Base-by-base conservation (phyloP, 495 filamentous ascomycete species). In the Neurospora tetraspora region DNA sequence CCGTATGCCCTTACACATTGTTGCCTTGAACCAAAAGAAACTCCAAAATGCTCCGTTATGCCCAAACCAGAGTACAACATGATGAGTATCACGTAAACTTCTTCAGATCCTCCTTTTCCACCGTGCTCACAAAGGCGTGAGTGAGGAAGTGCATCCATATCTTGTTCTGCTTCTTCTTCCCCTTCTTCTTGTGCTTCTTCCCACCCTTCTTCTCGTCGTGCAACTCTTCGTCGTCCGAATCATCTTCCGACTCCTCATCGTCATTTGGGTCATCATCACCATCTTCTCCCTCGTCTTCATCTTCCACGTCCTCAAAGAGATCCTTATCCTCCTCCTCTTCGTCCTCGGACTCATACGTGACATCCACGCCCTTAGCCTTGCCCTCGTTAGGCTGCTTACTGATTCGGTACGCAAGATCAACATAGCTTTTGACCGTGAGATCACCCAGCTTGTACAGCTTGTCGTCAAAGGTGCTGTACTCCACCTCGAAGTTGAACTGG, bases 401-500 rank as follows among this genome's bases (percentile, higher is more conserved):
- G 72, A 98, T 97, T 69, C 91, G 84, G 39, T 87, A 85, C 5
- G 96, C 96, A 20, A 99, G 86, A 39, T 91, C 82, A 47, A 98
- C 83, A 75, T 91, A 92, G 77, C 88, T 96, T 71, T 86, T 87
- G 68, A 97, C 93, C 2, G 94, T 98, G 80, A 99, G 82, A 76
- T 98, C 96, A 61, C 88, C 83, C 80, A 98, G 82, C 72, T 86
- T 86, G 78, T 92, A 98, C 2, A 91, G 79, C 43, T 89, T 85
- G 78, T 97, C 96, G 37, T 88, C 83, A 68, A 85, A 89, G 0
- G 93, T 97, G 77, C 90, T 87, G 78, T 99, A 98, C 81, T 97
- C 95, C 59, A 98, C 83, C 77, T 97, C 86, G 78, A 86, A 99
- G 37, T 85, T 75, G 78, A 97, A 92, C 40, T 86, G 82, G 73